Conservation (phyloP, 2,329 filamentous ascomycete species). For the Aureobasidium sp. region DNA sequence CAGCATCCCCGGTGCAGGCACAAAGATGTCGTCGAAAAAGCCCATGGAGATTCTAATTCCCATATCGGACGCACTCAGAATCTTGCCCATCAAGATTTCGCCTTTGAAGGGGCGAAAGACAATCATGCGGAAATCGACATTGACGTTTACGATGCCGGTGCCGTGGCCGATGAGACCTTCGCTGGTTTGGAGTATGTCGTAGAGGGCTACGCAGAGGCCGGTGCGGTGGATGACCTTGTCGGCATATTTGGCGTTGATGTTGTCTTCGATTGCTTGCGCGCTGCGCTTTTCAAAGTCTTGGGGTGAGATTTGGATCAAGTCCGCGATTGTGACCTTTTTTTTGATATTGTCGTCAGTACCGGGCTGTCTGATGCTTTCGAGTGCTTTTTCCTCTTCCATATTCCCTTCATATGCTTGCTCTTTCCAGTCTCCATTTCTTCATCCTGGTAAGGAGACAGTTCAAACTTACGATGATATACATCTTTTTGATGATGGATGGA, state of each 20-base stretch:
- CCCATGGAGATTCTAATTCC: constrained; percentile 80
- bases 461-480: constrained; percentile 22
- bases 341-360: not conserved
- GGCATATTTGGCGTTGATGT: constrained; percentile 93
- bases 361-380: not conserved
- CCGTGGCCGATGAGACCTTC: constrained; percentile 93
- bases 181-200: constrained; percentile 80
- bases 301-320: constrained; percentile 87
- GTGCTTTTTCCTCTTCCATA: not conserved
- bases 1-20: constrained; percentile 60
- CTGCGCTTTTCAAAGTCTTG: constrained; percentile 81
- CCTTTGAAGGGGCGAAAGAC: constrained; percentile 95
- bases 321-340: constrained; percentile 76
- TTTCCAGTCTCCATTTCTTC: not conserved
- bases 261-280: constrained; percentile 81
- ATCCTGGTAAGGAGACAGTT: not conserved
- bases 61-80: constrained; percentile 62
- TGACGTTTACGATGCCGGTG: constrained; percentile 86
- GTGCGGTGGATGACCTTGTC: constrained; percentile 95
- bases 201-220: constrained; percentile 86
- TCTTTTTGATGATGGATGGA: constrained; percentile 7
- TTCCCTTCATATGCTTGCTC: not conserved
- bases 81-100: constrained; percentile 79
- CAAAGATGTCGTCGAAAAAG: constrained; percentile 89
- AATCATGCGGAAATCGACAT: constrained; percentile 87